These are phyloP conservation scores for Sambucus nigra DNA, from an alignment of 129 eudicot genomes.

Conservation along the genomic window DNA sequence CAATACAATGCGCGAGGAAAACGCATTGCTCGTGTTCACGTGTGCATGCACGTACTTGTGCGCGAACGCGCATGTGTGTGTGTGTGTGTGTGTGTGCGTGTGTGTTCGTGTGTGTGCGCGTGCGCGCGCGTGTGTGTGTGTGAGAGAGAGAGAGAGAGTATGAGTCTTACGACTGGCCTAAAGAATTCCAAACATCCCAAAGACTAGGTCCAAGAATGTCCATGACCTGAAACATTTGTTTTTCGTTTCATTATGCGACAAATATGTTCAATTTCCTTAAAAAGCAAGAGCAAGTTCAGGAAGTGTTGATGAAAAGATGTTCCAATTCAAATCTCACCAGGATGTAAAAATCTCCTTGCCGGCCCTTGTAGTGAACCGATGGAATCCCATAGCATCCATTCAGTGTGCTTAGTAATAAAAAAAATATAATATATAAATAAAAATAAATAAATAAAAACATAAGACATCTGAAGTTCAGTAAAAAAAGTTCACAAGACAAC, in stretches of 20 bases:
- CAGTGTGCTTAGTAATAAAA: constrained; percentile 36
- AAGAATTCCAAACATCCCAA: constrained; percentile 98
- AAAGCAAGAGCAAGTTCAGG: not conserved
- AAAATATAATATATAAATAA: not conserved
- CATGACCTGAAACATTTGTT: constrained; percentile 62
- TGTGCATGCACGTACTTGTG: not conserved
- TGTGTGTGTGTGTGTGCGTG: not conserved
- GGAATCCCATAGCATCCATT: constrained; percentile 98
- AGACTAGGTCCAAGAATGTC: constrained; percentile 99
- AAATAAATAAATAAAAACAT: not conserved
- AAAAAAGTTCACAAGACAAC: too few species aligned
- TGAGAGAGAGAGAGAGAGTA: constrained; percentile 3
- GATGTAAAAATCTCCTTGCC: constrained; percentile 95
- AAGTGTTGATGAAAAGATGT: constrained; percentile 1
- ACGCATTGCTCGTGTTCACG: not conserved
- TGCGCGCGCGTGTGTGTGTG: not conserved
- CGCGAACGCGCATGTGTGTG: not conserved
- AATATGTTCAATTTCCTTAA: not conserved
- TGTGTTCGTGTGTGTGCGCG: not conserved
- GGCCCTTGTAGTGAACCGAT: constrained; percentile 88
- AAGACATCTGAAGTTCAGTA: not conserved
- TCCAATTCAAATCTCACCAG: constrained; percentile 49
- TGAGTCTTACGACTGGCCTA: constrained; percentile 93
- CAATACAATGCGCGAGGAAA: not conserved
- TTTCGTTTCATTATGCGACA: constrained; percentile 7